These are phyloP conservation scores for Amanita fuliginea DNA, from an alignment of 768 basidiomycete species.

Conservation along the genomic window DNA sequence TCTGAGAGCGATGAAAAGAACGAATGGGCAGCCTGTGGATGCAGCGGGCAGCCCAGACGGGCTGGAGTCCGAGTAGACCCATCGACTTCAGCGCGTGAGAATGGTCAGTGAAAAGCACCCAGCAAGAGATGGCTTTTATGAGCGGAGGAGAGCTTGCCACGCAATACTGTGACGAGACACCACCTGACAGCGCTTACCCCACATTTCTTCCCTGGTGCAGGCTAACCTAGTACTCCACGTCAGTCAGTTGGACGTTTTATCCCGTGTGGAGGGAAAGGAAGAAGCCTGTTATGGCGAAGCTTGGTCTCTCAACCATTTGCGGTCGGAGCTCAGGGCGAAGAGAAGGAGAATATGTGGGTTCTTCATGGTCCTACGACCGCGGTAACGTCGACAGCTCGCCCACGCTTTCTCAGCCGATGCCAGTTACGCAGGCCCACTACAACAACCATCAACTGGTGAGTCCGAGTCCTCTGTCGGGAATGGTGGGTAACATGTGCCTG, in stretches of 20 bases:
- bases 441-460: too few relatives aligned
- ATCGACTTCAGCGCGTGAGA: slow-evolving; percentile 15
- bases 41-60: slow-evolving; percentile 22
- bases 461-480: too few relatives aligned
- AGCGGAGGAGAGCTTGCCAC: not conserved
- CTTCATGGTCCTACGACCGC: too few relatives aligned
- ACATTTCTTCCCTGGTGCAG: not conserved
- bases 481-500: too few relatives aligned
- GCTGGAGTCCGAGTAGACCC: slow-evolving; percentile 32
- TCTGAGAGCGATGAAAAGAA: slow-evolving; percentile 37
- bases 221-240: not conserved
- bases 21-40: slow-evolving; percentile 26
- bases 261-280: not conserved
- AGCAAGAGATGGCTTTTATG: not conserved
- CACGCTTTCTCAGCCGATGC: too few relatives aligned
- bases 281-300: not conserved
- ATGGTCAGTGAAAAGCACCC: not conserved
- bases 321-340: not conserved
- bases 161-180: not conserved
- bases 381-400: too few relatives aligned
- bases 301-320: not conserved
- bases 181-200: not conserved
- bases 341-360: too few relatives aligned
- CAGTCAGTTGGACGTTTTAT: not conserved
- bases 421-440: too few relatives aligned